Conservation (phyloP, 129 eudicot species). For the Arctium minus region DNA sequence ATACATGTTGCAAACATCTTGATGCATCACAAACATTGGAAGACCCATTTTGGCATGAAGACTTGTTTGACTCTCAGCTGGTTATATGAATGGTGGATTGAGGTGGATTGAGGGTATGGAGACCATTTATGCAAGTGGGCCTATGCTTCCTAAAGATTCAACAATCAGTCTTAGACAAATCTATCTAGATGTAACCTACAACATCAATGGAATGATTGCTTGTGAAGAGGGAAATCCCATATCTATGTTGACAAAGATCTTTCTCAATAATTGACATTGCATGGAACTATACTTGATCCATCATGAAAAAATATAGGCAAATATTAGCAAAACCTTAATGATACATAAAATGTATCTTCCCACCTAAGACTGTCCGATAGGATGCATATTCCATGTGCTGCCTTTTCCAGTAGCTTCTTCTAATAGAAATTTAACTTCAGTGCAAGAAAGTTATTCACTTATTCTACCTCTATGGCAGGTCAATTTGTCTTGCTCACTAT, state of each 20-base stretch:
- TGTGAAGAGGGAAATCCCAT: background rate
- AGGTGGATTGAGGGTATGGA: background rate
- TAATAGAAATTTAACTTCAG: background rate
- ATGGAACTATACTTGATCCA: background rate
- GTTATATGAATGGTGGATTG: background rate
- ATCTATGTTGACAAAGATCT: background rate
- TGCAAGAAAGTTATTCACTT: background rate
- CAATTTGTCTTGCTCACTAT: background rate
- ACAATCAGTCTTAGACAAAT: no score
- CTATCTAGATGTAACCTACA: background rate
- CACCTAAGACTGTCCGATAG: background rate
- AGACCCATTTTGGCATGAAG: background rate
- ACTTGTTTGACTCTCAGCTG: background rate
- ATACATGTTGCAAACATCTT: background rate
- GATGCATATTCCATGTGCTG: background rate
- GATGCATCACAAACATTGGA: background rate
- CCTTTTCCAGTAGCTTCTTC: background rate
- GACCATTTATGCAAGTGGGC: background rate
- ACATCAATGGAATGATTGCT: background rate
- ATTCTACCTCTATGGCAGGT: background rate
- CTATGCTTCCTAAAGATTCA: background rate
- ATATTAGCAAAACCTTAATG: background rate
- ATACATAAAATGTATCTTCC: background rate
- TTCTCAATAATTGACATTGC: background rate
- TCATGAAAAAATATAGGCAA: background rate